A percentile compares a stretch with the other conserved stretches of the same genome.
Conservation (phyloP, 1,284 basidiomycete species). For the Ceratobasidium sp. region DNA sequence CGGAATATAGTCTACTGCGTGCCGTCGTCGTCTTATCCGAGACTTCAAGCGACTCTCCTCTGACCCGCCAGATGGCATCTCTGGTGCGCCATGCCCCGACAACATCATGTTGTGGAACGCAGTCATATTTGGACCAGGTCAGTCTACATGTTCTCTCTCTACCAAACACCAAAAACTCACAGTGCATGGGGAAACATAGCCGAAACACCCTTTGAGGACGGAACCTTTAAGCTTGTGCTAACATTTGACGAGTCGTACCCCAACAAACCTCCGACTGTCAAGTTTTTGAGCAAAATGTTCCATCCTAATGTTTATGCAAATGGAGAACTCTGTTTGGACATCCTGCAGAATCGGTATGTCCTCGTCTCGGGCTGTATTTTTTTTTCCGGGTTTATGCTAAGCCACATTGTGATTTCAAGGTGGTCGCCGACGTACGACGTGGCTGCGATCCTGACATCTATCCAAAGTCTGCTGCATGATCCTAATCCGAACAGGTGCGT, state of each 20-base stretch:
- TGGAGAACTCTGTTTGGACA: constrained; percentile 97
- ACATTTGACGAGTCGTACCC: constrained; percentile 98
- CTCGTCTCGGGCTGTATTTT: too few relatives aligned
- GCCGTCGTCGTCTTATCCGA: constrained; percentile 88
- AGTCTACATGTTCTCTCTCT: constrained; percentile 47
- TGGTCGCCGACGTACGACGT: constrained; percentile 99
- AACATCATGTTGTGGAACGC: constrained; percentile 99
- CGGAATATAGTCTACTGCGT: constrained; percentile 86
- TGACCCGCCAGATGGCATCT: constrained; percentile 95
- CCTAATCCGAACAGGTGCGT: constrained; percentile 87
- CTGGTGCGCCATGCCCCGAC: constrained; percentile 94
- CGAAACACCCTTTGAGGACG: constrained; percentile 98
- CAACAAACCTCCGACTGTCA: constrained; percentile 96
- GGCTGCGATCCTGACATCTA: constrained; percentile 94
- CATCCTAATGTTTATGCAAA: constrained; percentile 99
- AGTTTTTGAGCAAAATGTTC: constrained; percentile 98
- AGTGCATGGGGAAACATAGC: constrained; percentile 57
- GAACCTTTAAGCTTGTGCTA: constrained; percentile 95
- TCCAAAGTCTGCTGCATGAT: constrained; percentile 94
- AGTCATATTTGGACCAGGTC: constrained; percentile 97
- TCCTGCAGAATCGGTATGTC: constrained; percentile 85
- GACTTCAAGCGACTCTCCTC: constrained; percentile 95
- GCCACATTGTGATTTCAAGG: not conserved
- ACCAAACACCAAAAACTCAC: not conserved
- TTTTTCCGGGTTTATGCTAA: not conserved